These are phyloP conservation scores for Saccharomycopsis babjevae DNA, from an alignment of 805 yeast species.

Conservation along the genomic window DNA sequence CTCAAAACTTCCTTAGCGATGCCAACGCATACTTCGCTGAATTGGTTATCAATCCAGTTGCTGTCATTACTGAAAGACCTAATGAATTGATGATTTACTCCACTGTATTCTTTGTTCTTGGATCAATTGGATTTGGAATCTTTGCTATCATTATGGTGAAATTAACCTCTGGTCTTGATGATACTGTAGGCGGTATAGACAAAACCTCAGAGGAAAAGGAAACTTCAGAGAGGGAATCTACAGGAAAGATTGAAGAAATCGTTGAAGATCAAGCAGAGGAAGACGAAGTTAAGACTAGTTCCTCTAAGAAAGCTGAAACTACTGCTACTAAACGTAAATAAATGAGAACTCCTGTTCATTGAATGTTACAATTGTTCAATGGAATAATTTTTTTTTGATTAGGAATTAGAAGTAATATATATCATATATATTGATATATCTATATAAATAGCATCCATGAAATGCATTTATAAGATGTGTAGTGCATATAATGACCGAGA, in stretches of 20 bases:
- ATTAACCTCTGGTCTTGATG: constrained; percentile 13
- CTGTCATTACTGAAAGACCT: constrained; percentile 36
- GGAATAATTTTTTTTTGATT: too few species aligned
- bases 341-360: not conserved
- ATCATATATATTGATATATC: too few species aligned
- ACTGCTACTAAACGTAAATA: constrained; percentile 12
- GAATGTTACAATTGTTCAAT: too few species aligned
- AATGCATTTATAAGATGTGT: too few species aligned
- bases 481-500: too few species aligned
- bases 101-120: constrained; percentile 30
- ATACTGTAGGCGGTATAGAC: constrained; percentile 9
- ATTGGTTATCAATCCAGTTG: constrained; percentile 35
- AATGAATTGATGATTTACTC: constrained; percentile 41
- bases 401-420: too few species aligned
- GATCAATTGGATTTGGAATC: constrained; percentile 35
- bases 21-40: constrained; percentile 30
- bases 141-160: constrained; percentile 28
- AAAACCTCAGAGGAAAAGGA: constrained; percentile 2
- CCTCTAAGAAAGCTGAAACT: constrained; percentile 14
- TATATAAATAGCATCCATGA: too few species aligned
- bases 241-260: constrained; percentile 1
- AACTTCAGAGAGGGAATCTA: not conserved
- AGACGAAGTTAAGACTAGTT: constrained; percentile 8
- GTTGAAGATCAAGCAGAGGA: not conserved
- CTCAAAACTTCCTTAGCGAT: constrained; percentile 25